Conservation (phyloP, 129 eudicot species). For the Logfia minima region DNA sequence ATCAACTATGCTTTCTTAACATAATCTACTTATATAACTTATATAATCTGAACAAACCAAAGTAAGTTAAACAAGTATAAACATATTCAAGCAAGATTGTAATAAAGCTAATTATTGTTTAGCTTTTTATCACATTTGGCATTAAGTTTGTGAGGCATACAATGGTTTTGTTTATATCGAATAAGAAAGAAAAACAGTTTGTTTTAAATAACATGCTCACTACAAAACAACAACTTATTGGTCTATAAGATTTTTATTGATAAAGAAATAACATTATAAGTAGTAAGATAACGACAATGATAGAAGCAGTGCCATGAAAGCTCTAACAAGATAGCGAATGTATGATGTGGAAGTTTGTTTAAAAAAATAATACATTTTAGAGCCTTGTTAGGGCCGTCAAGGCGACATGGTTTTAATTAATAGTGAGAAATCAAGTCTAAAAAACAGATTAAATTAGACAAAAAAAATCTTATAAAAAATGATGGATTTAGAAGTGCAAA, state of each 20-base stretch:
- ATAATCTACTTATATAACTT: too few species aligned
- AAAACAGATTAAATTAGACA: too few species aligned
- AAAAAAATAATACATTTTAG: background rate
- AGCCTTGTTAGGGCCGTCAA: background rate
- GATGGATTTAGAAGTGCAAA: too few species aligned
- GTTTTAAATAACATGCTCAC: background rate
- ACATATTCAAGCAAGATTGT: too few species aligned
- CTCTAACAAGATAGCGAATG: background rate
- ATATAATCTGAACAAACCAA: too few species aligned
- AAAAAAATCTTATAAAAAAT: too few species aligned
- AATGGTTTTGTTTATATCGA: background rate
- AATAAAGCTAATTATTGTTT: too few species aligned
- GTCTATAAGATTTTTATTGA: too few species aligned
- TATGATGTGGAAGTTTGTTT: background rate
- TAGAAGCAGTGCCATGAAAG: background rate
- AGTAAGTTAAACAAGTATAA: too few species aligned
- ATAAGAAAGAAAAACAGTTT: too few species aligned
- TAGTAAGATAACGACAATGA: background rate
- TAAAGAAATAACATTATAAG: background rate
- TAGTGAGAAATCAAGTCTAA: background rate
- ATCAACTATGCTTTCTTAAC: too few species aligned
- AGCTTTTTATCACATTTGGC: conserved; percentile 7
- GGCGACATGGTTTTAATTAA: background rate
- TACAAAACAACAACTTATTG: conserved; percentile 2
- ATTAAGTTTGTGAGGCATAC: background rate